Base-by-base conservation (phyloP, 2,329 filamentous ascomycete species). In the Cytospora mali region DNA sequence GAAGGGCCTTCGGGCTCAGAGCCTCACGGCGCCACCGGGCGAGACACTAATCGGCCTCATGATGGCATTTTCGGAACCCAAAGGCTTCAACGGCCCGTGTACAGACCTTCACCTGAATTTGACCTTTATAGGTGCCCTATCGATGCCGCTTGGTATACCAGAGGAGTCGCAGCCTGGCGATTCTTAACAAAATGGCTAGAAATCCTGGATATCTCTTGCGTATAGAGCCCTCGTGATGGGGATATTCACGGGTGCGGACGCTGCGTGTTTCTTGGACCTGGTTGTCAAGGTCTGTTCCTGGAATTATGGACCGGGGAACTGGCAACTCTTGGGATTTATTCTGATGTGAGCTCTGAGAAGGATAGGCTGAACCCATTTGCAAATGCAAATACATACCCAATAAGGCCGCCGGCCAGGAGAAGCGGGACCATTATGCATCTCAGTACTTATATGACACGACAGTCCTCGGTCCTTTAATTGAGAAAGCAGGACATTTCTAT, bases 41-140 rank as follows among this genome's bases (percentile, higher is more conserved):
- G 31, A 58, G 48, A 52, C 31, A 21, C 23, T 58, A n/a, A 46
- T 58, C 3, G 46, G 46, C 9, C 5, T 58, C 16, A 31, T 58
- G 29, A 49, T 58, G 23, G 11, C 10, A 9, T 58, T 51, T 51
- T 16, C 13, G 0, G 46, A 49, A 0, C 46, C 31, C 13, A 7
- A 16, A 18, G 5, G 14, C 23, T 7, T 1, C 16, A 3, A n/a
- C 2, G 9, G 39, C 27, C 16, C 7, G 11, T 9, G 18, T 28
- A 13, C n/a, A 35, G 29, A 16, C 23, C 4, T 18, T 2, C 5
- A 21, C 7, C 14, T 28, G 25, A 46, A 28, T 2, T 35, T 52
- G 48, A 23, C 2, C 18, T 23, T n/a, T 28, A 23, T 58, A 14
- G 56, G 6, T 13, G 56, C 29, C 16, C 31, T 58, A 16, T 58